A percentile compares a stretch with the other conserved stretches of the same genome.
Evolutionary conservation across 306 rosid species (phyloP).

Genomic region (Morella rubra): DNA sequence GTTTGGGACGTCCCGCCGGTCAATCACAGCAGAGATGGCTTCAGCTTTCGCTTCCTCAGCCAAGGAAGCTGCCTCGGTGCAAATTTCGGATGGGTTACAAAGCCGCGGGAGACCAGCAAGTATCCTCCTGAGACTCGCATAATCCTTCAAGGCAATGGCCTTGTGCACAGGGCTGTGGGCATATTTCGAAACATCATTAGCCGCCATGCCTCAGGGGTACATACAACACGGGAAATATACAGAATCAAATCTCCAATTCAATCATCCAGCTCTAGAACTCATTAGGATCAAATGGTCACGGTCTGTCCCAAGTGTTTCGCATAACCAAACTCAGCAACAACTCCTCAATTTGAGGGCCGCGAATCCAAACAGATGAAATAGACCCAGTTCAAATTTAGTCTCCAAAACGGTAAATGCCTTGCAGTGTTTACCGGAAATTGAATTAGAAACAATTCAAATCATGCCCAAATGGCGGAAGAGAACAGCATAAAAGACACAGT

Average conservation of each 20-base stretch:
- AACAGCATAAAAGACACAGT: conserved; percentile 30
- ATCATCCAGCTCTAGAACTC: conserved; percentile 30
- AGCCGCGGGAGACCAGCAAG: conserved; percentile 63
- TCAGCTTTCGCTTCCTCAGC: conserved; percentile 94
- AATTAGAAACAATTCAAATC: conserved; percentile 39
- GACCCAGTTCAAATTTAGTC: conserved; percentile 36
- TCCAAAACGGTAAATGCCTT: conserved; percentile 33
- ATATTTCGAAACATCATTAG: conserved; percentile 64
- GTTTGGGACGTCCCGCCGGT: conserved; percentile 84
- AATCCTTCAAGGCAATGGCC: conserved; percentile 73
- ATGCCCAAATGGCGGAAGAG: conserved; percentile 37
- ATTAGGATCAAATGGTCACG: conserved; percentile 5
- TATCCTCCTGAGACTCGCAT: conserved; percentile 64
- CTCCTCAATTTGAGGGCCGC: conserved; percentile 17
- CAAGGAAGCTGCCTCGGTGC: conserved; percentile 58
- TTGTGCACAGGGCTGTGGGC: conserved; percentile 91
- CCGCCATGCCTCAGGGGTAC: conserved; percentile 67
- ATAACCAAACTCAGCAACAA: conserved; percentile 27
- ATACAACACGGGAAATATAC: conserved; percentile 39
- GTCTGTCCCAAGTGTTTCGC: conserved; percentile 18
- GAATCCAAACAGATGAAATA: conserved; percentile 36
- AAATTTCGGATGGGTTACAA: conserved; percentile 64
- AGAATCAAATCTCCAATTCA: conserved; percentile 32
- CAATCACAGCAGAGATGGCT: conserved; percentile 68
- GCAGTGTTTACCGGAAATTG: conserved; percentile 29